Evolutionary conservation across 495 filamentous ascomycete species (phyloP).

Genomic region (Penicillium simplicissimum): DNA sequence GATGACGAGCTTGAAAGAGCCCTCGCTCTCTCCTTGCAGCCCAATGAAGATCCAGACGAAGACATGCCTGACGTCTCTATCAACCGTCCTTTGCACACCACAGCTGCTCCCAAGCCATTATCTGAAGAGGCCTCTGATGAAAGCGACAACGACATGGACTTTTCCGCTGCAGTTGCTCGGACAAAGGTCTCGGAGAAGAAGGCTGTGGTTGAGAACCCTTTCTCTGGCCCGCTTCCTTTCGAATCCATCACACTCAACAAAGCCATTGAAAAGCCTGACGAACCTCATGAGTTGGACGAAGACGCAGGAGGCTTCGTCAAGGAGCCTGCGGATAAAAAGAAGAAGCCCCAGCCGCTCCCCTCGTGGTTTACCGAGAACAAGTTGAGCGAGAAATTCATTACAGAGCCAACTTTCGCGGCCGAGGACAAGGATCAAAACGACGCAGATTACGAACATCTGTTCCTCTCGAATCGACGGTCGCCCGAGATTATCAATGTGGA

Average conservation of each 20-base stretch:
- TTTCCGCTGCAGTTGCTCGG: conserved; percentile 44
- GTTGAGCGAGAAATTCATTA: conserved; percentile 35
- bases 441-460: conserved; percentile 35
- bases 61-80: conserved; percentile 39
- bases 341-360: conserved; percentile 65
- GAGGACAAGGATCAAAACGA: conserved; percentile 23
- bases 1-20: conserved; percentile 79
- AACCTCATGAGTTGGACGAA: conserved; percentile 43
- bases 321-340: conserved; percentile 39
- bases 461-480: conserved; percentile 43
- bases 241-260: conserved; percentile 74
- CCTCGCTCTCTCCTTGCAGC: conserved; percentile 76
- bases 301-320: conserved; percentile 70
- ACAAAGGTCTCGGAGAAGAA: conserved; percentile 38
- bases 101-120: conserved; percentile 16
- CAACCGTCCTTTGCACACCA: conserved; percentile 25
- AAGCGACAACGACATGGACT: conserved; percentile 48
- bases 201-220: conserved; percentile 24
- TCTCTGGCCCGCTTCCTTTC: conserved; percentile 85
- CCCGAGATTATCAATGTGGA: conserved; percentile 52
- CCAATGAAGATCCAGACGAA: conserved; percentile 29
- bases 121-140: conserved; percentile 25
- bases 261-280: conserved; percentile 21
- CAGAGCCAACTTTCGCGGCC: conserved; percentile 31
- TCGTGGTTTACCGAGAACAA: conserved; percentile 72